phyloP scores from a whole-genome alignment of 2,329 filamentous ascomycete genomes.

The Cadophora gregata region DNA sequence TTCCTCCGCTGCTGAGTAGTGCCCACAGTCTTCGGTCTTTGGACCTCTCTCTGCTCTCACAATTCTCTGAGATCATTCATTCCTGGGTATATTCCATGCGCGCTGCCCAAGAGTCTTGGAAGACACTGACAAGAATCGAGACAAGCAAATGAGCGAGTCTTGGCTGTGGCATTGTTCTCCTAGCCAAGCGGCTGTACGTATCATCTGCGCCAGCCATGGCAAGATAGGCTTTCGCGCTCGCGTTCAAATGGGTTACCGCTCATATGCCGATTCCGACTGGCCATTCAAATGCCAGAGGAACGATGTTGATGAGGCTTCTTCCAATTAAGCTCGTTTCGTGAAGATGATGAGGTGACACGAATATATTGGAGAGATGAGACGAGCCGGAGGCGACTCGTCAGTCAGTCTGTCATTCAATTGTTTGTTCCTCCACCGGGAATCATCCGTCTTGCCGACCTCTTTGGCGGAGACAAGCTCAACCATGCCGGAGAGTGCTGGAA shows the following conservation, averaged over 20 bases:
- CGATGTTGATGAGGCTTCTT: not conserved
- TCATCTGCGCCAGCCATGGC: not conserved
- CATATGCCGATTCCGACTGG: not conserved
- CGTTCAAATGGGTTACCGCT: too few species aligned
- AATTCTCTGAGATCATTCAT: not conserved
- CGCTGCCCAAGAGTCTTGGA: not conserved
- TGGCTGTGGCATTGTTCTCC: constrained; percentile 26
- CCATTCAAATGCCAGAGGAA: not conserved
- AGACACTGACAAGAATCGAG: not conserved
- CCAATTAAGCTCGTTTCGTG: not conserved
- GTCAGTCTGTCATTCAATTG: not conserved
- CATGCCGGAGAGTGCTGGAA: not conserved
- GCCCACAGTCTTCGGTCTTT: not conserved
- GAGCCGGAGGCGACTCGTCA: not conserved
- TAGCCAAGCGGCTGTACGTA: not conserved
- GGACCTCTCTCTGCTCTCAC: not conserved
- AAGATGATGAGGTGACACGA: not conserved
- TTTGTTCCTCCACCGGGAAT: not conserved
- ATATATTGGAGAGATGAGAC: not conserved
- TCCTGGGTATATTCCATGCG: not conserved
- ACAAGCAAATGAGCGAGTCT: constrained; percentile 16
- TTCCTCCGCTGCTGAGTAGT: not conserved
- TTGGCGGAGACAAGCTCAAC: not conserved
- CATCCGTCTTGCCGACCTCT: not conserved
- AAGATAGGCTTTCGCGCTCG: not conserved